Evolutionary conservation across 345 rosid species (phyloP), one percentile per base, ranked within the genome.

Genomic region (Cardiospermum halicacabum): DNA sequence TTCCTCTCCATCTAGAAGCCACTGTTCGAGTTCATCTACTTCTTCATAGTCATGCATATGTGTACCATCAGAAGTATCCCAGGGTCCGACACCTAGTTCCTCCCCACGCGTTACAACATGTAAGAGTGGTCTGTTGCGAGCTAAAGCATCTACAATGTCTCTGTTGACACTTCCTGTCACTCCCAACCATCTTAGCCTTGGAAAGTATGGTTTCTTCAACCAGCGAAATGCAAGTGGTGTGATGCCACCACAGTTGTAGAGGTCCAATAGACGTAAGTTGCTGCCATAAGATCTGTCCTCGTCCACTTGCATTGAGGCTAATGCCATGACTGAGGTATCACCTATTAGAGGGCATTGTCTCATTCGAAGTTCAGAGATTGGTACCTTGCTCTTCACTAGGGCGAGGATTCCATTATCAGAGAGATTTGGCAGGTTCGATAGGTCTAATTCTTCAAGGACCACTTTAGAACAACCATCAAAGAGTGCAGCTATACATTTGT

Each of bases 271-370:
- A 53, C 75, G 73, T 71, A 93, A 67, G 69, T 81, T 79, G 63
- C 89, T 86, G 27, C 96, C 97, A 5, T 89, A 91, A 61, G 85
- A 77, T 57, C 84, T 74, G 28, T 88, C 82, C 42, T 81, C 84
- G 45, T 78, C 75, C 25, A 83, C 86, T 77, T 75, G 85, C 81
- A 89, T 92, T 1, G 89, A 88, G 5, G 94, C 98, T 60, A 93
- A 78, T 65, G 97, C 96, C 85, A 93, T 90, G 45, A 93, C 75
- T 2, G 98, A 85, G 2, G 77, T 72, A 71, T 93, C 97, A 2
- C 98, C 89, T 40, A 93, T 81, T 11, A 78, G 84, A 1, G 94
- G 87, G 54, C 98, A 93, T n/a, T 93, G 96, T 70, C 98, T 79
- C 70, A 93, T 60, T 43, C 94, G 80, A 47, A 93, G 97, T 45